phyloP scores from a whole-genome alignment of 768 basidiomycete genomes.

The Candolleomyces efflorescens region DNA sequence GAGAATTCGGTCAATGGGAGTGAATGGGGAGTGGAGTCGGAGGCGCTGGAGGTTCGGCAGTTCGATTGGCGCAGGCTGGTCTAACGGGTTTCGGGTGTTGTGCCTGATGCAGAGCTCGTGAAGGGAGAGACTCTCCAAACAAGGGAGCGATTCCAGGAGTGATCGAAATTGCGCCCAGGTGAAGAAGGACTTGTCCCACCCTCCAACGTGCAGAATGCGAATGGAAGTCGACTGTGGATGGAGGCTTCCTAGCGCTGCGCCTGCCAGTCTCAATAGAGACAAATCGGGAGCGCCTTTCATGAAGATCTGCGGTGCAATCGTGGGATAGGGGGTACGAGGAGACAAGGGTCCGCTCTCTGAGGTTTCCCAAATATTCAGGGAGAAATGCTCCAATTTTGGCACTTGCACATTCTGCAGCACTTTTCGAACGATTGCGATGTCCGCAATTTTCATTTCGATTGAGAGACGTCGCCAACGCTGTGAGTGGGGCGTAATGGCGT shows the following conservation, averaged over 20 bases:
- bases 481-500: slow-evolving; percentile 28
- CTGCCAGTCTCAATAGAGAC: slow-evolving; percentile 38
- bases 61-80: slow-evolving; percentile 22
- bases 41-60: slow-evolving; percentile 33
- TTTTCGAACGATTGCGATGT: slow-evolving; percentile 22
- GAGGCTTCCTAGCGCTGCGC: slow-evolving; percentile 34
- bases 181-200: slow-evolving; percentile 31
- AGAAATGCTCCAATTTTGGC: slow-evolving; percentile 35
- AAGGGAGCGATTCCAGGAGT: slow-evolving; percentile 29
- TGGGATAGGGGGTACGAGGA: slow-evolving; percentile 24
- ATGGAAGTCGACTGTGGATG: slow-evolving; percentile 32
- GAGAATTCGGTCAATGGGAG: slow-evolving; percentile 28
- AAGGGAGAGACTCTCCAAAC: slow-evolving; percentile 38
- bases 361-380: slow-evolving; percentile 26
- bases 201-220: slow-evolving; percentile 41
- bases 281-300: slow-evolving; percentile 27
- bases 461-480: slow-evolving; percentile 36
- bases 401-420: slow-evolving; percentile 22
- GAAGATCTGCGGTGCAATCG: slow-evolving; percentile 26
- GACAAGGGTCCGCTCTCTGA: slow-evolving; percentile 12
- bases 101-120: slow-evolving; percentile 31
- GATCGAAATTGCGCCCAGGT: slow-evolving; percentile 30
- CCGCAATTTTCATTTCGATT: slow-evolving; percentile 20
- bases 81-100: slow-evolving; percentile 27
- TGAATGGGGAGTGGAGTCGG: slow-evolving; percentile 35